phyloP scores from a whole-genome alignment of 257 asterid genomes.

The Ocimum tenuiflorum region DNA sequence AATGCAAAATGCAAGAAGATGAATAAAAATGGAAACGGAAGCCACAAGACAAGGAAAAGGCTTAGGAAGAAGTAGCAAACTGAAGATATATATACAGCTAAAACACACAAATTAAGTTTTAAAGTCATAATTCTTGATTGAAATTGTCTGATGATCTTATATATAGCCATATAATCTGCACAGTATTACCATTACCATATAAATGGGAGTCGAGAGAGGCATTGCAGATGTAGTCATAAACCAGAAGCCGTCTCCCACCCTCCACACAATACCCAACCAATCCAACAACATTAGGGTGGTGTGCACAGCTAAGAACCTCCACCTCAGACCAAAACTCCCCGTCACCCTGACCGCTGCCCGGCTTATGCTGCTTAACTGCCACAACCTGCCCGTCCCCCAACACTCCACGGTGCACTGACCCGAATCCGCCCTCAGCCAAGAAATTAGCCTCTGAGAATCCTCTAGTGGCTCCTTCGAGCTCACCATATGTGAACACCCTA shows the following conservation, averaged over 20 bases:
- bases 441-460: constrained; percentile 66
- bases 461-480: constrained; percentile 63
- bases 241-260: constrained; percentile 58
- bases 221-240: constrained; percentile 81
- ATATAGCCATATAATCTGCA: neutral
- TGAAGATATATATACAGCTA: too few species aligned
- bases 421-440: constrained; percentile 91
- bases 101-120: neutral
- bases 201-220: constrained; percentile 82
- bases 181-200: constrained; percentile 53
- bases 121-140: neutral
- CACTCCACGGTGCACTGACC: constrained; percentile 76
- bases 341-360: constrained; percentile 81
- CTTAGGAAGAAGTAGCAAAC: too few species aligned
- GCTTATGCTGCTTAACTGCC: constrained; percentile 77
- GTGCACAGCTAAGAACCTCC: constrained; percentile 86
- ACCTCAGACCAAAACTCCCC: constrained; percentile 87
- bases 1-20: too few species aligned
- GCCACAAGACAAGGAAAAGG: too few species aligned
- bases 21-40: too few species aligned
- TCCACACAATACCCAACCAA: constrained; percentile 83
- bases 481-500: constrained; percentile 53
- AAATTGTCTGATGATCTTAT: neutral
- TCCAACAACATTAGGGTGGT: constrained; percentile 86
- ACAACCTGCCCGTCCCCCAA: constrained; percentile 62